Evolutionary conservation across 306 rosid genomes (phyloP), one percentile per base, ranked within the genome.

Genomic region (Canavalia gladiata): DNA sequence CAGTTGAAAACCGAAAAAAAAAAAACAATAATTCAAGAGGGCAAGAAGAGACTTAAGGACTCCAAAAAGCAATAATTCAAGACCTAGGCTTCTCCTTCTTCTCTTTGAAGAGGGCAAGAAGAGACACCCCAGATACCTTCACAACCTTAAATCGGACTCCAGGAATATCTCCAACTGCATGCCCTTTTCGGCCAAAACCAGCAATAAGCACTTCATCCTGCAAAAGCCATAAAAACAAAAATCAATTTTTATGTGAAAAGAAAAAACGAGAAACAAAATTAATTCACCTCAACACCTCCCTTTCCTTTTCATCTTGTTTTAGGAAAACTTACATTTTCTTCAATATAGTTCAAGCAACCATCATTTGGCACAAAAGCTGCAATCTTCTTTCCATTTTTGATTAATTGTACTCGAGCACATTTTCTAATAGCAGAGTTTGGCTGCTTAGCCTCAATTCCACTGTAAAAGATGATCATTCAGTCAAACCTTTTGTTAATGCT

Each of bases 171-270:
- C 94, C 92, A 0, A 90, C 91, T 4, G 90, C 91, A 39, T 90
- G 90, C 12, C 90, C 90, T 68, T 90, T 90, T 10, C 94, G 85
- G 7, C 94, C 90, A 56, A 90, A 90, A 56, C 94, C 90, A 45
- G 91, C 91, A 72, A 90, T 88, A 54, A 86, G 86, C 74, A 90
- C 94, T 84, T 90, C 94, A n/a, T 88, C 94, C 94, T 90, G 87
- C 77, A 56, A 2, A 3, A 72, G 50, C 18, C 30, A 74, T 10
- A 67, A 12, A 77, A 73, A 12, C 77, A 73, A 13, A 33, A 5
- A 54, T 35, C 8, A 45, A 49, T 39, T 51, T 34, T 51, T 75
- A 18, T 33, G 35, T 25, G 25, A 18, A 11, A 70, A 52, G 47
- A 31, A 28, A 35, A 59, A 60, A 52, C 0, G 71, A 8, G 56